phyloP scores from a whole-genome alignment of 2,329 filamentous ascomycete species.

The Xylariales sp. region DNA sequence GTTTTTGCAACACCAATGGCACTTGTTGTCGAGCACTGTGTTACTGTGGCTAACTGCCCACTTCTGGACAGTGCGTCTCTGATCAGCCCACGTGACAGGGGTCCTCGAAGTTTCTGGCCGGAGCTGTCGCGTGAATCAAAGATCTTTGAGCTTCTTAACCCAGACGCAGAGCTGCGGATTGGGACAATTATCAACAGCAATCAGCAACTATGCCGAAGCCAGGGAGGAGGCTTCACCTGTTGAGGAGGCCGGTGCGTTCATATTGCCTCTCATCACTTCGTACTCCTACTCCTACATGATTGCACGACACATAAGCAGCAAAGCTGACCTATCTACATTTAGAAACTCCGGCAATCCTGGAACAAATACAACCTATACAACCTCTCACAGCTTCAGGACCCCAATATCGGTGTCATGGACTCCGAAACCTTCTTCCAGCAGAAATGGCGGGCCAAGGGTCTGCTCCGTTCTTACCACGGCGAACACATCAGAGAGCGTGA shows the following conservation, averaged over 20 bases:
- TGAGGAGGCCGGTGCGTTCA: constrained; percentile 58
- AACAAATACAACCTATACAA: constrained; percentile 98
- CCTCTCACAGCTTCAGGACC: constrained; percentile 52
- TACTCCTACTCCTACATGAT: constrained; percentile 1
- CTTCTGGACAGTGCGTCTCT: constrained; percentile 1
- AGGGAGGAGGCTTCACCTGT: constrained; percentile 57
- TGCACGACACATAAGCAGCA: constrained; percentile 3
- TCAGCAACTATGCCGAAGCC: constrained; percentile 30
- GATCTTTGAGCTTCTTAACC: not conserved
- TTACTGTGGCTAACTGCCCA: no score
- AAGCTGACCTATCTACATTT: constrained; percentile 14
- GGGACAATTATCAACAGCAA: not conserved
- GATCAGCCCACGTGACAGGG: constrained; percentile 7
- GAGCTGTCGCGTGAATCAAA: constrained; percentile 1
- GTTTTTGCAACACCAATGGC: no score
- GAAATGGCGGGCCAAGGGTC: constrained; percentile 90
- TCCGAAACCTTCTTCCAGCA: constrained; percentile 86
- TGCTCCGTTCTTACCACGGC: constrained; percentile 84
- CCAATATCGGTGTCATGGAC: constrained; percentile 32
- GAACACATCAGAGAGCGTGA: constrained; percentile 89
- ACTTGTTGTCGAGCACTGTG: no score
- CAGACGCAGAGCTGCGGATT: not conserved
- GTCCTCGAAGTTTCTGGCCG: constrained; percentile 8
- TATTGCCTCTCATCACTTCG: constrained; percentile 6
- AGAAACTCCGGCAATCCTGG: constrained; percentile 96